Conservation (phyloP, 352 stramenopile species). For the Aphanomyces invadans region DNA sequence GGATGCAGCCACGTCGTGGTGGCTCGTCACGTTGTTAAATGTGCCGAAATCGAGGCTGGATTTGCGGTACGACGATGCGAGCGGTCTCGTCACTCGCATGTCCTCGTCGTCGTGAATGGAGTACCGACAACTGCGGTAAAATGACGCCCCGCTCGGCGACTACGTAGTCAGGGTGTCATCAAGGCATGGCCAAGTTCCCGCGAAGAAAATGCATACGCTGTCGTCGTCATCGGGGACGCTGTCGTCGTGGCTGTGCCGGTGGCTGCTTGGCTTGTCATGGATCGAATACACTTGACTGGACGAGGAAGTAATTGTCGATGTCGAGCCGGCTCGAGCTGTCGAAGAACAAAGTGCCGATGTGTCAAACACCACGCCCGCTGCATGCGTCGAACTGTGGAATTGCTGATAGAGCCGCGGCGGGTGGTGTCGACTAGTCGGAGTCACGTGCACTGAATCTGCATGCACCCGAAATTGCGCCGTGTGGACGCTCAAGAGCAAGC, state of each 20-base stretch:
- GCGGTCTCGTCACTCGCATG: constrained; percentile 29
- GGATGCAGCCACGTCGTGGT: constrained; percentile 8
- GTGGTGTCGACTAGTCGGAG: constrained; percentile 12
- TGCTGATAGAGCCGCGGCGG: background rate
- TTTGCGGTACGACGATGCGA: constrained; percentile 36
- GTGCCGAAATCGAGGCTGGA: constrained; percentile 32
- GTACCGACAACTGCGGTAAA: constrained; percentile 62
- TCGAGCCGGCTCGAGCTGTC: too few species aligned
- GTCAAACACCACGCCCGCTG: too few species aligned
- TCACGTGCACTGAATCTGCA: constrained; percentile 36
- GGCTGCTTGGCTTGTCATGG: too few species aligned
- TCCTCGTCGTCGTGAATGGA: constrained; percentile 53
- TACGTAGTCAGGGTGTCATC: constrained; percentile 33
- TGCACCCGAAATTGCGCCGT: constrained; percentile 81
- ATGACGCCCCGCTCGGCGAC: constrained; percentile 28
- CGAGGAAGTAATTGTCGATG: too few species aligned
- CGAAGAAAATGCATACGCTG: too few species aligned
- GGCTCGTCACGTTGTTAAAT: constrained; percentile 31
- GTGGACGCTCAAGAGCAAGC: constrained; percentile 74
- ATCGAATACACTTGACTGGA: too few species aligned
- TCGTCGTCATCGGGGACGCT: constrained; percentile 30
- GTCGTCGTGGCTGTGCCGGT: constrained; percentile 37
- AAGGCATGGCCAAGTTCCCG: too few species aligned
- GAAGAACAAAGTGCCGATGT: background rate
- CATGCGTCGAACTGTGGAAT: background rate